Evolutionary conservation across 2,329 filamentous ascomycete species (phyloP), one percentile per base, ranked within the genome.

Genomic region (Penicillium sp.): DNA sequence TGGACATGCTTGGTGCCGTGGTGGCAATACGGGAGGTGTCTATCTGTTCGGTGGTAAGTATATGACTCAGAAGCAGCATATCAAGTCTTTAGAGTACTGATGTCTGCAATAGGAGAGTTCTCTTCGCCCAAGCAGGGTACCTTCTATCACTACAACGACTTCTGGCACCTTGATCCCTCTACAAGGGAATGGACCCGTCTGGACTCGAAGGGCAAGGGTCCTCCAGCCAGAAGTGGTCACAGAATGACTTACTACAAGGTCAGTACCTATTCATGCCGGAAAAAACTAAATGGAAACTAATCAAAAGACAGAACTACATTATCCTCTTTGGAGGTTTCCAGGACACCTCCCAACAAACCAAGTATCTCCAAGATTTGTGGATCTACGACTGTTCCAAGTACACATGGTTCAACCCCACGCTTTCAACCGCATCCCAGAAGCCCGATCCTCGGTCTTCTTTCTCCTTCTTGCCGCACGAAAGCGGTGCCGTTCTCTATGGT

Each of bases 91-190:
- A 24, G 17, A n/a, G 26, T 43, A 19, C 10, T 4, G 21, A 32
- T 24, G 34, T 17, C 24, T n/a, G 13, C 9, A 46, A 50, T 48
- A 72, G 70, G 91, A 53, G 93, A 98, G 71, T 98, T 98, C 69
- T 94, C 87, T 51, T 91, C 85, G 26, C 93, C 93, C 2, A 97
- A 96, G 67, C 93, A 97, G 70, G 93, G 93, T 4, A 97, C 91
- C 0, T 98, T 98, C 64, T 95, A 98, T 69, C 93, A 98, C 70
- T 98, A 98, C 73, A 95, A 95, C 63, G 93, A 97, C 72, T 97
- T 98, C 67, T 98, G 93, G 91, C 79, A 85, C 43, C 78, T 97
- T 38, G 90, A 97, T 64, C 86, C 91, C 0, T 79, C 78, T 7
- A 83, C 81, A 7, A 79, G 89, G 61, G 93, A 98, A 73, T 98